Conservation (phyloP, 805 yeast genomes). For the Candida ficus region DNA sequence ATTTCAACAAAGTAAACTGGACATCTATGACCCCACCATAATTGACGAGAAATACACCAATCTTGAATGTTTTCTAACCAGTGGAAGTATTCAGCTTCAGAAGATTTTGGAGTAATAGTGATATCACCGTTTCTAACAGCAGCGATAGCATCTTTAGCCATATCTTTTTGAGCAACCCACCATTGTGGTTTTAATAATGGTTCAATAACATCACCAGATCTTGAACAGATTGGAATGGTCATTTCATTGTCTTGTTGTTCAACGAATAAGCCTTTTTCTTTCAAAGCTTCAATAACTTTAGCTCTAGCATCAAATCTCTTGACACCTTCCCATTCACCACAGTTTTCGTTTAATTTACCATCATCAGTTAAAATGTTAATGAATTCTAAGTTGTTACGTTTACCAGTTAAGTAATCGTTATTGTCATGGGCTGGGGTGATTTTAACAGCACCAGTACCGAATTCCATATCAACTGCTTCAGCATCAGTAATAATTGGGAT, state of each 20-base stretch:
- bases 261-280: conserved; percentile 66
- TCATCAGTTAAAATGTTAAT: conserved; percentile 89
- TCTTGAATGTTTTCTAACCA: conserved; percentile 97
- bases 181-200: conserved; percentile 98
- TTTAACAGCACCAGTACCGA: conserved; percentile 99
- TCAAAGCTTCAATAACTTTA: conserved; percentile 73
- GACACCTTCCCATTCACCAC: conserved; percentile 90
- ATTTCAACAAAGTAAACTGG: conserved; percentile 87
- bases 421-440: conserved; percentile 98
- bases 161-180: conserved; percentile 92
- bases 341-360: conserved; percentile 83
- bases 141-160: conserved; percentile 82
- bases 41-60: conserved; percentile 96
- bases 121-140: conserved; percentile 82
- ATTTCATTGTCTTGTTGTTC: conserved; percentile 93
- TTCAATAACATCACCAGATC: conserved; percentile 96
- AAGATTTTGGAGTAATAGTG: conserved; percentile 78
- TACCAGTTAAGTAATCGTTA: conserved; percentile 95
- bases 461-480: conserved; percentile 98
- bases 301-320: conserved; percentile 93
- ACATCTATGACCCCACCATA: conserved; percentile 98
- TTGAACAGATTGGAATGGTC: conserved; percentile 90
- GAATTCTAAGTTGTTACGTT: conserved; percentile 83
- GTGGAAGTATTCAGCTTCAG: conserved; percentile 89
- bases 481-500: conserved; percentile 86